A percentile compares a stretch with the other conserved stretches of the same genome.
Conservation (phyloP, 2,329 filamentous ascomycete genomes). For the Colletotrichum sp. region DNA sequence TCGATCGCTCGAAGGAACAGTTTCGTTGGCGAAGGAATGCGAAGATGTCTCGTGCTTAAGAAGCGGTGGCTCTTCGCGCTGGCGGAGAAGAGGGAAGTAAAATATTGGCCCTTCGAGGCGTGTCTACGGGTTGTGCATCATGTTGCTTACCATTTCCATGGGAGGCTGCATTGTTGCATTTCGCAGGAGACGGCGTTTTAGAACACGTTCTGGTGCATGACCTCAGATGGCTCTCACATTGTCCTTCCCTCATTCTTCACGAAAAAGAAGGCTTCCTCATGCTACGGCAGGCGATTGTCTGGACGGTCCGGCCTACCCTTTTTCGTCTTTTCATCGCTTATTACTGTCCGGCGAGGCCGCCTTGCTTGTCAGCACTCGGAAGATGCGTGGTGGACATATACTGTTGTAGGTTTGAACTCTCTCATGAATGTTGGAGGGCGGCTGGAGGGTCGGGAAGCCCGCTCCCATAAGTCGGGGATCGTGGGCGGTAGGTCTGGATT, state of each 20-base stretch:
- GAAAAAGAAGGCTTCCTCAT: constrained; percentile 13
- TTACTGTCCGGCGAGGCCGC: constrained; percentile 3
- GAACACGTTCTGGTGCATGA: constrained; percentile 58
- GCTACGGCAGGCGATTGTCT: constrained; percentile 1
- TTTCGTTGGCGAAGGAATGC: constrained; percentile 22
- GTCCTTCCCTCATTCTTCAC: constrained; percentile 25
- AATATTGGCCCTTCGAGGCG: neutral
- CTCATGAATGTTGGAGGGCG: neutral
- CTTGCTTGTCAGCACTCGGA: constrained; percentile 6
- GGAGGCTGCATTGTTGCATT: constrained; percentile 39
- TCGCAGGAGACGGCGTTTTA: constrained; percentile 45
- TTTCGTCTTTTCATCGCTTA: constrained; percentile 18
- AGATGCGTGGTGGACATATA: constrained; percentile 6
- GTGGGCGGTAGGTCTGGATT: constrained; percentile 13
- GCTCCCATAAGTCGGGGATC: constrained; percentile 5
- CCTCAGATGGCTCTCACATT: constrained; percentile 53
- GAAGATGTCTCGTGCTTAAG: constrained; percentile 3
- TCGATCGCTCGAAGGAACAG: constrained; percentile 26
- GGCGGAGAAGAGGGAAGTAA: neutral
- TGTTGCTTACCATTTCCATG: constrained; percentile 10
- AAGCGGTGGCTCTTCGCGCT: neutral
- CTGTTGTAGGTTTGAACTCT: neutral
- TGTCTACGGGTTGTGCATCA: neutral
- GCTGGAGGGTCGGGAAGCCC: constrained; percentile 9
- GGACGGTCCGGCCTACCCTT: constrained; percentile 7